Percentiles rank a stretch among this genome's conserved stretches.
phyloP scores from a whole-genome alignment of 768 basidiomycete species.

The Floccularia luteovirens region DNA sequence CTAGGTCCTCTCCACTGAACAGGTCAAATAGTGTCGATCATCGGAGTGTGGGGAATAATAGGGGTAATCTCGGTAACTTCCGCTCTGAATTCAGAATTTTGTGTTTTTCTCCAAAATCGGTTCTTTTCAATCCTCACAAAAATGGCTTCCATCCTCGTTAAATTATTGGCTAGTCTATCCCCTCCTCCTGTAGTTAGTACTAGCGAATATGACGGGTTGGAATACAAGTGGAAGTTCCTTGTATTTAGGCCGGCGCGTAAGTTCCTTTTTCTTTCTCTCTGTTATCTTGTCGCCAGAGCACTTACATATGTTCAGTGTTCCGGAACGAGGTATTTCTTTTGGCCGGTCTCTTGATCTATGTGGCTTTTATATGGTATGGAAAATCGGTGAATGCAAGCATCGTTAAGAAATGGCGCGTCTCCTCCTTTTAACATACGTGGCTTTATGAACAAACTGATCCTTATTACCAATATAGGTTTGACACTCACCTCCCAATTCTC shows the following conservation, averaged over 20 bases:
- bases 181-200: constrained; percentile 49
- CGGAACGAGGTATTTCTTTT: constrained; percentile 56
- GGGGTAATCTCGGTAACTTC: no score
- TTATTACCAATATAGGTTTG: constrained; percentile 37
- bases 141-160: constrained; percentile 17
- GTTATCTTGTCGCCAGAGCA: neutral
- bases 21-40: no score
- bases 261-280: constrained; percentile 13
- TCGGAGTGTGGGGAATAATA: no score
- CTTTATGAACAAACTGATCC: no score
- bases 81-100: no score
- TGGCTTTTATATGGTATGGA: constrained; percentile 52
- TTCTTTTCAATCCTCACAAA: constrained; percentile 13
- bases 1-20: no score
- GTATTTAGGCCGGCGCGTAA: constrained; percentile 76
- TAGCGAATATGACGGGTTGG: constrained; percentile 63
- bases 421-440: no score
- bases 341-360: constrained; percentile 44
- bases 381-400: constrained; percentile 47
- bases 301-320: constrained; percentile 37
- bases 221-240: constrained; percentile 69
- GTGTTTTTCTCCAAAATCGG: neutral
- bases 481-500: constrained; percentile 50
- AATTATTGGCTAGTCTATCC: constrained; percentile 34
- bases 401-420: constrained; percentile 61